Conservation (phyloP, 306 rosid genomes). For the Casuarina equisetifolia region DNA sequence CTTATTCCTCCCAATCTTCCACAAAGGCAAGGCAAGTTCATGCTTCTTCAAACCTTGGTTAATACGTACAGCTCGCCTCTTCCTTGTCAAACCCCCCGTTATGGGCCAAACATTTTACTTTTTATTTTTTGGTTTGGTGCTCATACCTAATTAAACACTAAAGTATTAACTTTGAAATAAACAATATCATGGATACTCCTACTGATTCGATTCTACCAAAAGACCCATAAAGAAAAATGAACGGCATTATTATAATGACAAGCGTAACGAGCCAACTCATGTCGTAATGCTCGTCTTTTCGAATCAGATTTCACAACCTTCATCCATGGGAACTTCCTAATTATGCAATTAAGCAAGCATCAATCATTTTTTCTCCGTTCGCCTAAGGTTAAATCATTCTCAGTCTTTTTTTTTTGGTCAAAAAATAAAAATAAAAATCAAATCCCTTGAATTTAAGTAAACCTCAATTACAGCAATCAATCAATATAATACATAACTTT, state of each 20-base stretch:
- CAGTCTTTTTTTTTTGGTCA: no score
- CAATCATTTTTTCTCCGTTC: background rate
- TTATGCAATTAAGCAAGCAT: background rate
- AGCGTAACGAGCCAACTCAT: background rate
- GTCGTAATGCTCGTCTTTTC: background rate
- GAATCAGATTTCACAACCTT: background rate
- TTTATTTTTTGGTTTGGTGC: background rate
- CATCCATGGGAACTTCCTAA: background rate
- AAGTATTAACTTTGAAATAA: background rate
- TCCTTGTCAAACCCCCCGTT: background rate
- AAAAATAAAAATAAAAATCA: no score
- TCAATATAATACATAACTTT: background rate
- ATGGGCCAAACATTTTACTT: background rate
- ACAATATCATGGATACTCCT: background rate
- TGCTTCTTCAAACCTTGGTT: conserved; percentile 1
- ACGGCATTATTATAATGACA: background rate
- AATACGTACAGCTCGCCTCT: background rate
- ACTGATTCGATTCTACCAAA: background rate
- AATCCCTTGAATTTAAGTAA: no score
- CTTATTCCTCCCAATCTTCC: conserved; percentile 22
- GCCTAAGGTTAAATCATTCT: no score
- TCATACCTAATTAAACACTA: background rate
- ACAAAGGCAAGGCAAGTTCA: conserved; percentile 25
- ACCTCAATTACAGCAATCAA: background rate
- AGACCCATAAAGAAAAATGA: background rate